Evolutionary conservation across 768 basidiomycete species (phyloP), one percentile per base, ranked within the genome.

Genomic region (Xerocomus spinulosus): DNA sequence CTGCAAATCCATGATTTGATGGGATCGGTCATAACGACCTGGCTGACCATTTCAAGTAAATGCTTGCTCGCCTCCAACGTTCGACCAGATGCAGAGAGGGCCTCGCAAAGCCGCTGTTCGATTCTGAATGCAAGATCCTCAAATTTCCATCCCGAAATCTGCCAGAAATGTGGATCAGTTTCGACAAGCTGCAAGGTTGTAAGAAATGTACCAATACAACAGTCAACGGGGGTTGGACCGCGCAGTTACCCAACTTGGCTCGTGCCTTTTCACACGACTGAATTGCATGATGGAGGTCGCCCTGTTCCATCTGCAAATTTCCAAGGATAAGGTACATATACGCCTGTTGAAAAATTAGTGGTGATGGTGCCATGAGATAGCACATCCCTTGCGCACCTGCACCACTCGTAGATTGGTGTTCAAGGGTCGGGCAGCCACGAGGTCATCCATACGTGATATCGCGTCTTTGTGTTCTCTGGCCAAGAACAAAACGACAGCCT

Each of bases 401-500:
- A 44, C 28, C 0, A 20, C 21, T 14, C 29, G 39, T 18, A 38
- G 43, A 12, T 12, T n/a, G 1, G 40, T 10, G 14, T 33, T 29
- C 3, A 4, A 10, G 10, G 7, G n/a, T 0, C 18, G 25, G 1
- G 34, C 21, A 20, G 20, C 8, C 10, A 50, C 50, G 9, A 50
- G 44, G 21, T 42, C 35, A 2, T 42, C 40, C 8, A 28, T 10
- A 9, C 39, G 47, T 3, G 50, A 55, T 32, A 53, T 49, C 4
- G 47, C 53, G n/a, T 39, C 34, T 3, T n/a, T 13, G 8, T 48
- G 20, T 9, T 52, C 40, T 18, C 53, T 50, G 5, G 42, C 45
- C 42, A 48, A 44, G n/a, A 38, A 52, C 3, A 48, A 3, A 20
- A 54, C 29, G 3, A 54, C 12, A 3, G 50, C 50, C 53, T 52